Evolutionary conservation across 2,329 filamentous ascomycete genomes (phyloP), one percentile per base, ranked within the genome.

Genomic region (Fusarium sp.): DNA sequence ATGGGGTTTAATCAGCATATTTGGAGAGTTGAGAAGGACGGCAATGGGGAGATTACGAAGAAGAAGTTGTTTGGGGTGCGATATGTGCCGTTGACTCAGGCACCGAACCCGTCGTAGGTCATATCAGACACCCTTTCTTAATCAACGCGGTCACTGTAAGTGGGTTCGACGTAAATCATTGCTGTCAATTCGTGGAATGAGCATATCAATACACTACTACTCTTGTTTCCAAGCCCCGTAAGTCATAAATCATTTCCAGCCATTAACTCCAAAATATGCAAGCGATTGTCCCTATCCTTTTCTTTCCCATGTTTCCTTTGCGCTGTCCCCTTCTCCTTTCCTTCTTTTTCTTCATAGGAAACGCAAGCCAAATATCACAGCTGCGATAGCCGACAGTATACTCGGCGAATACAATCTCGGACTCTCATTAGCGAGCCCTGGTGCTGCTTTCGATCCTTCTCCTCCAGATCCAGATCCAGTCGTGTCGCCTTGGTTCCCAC

Each of bases 41-140:
- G 80, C 38, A 80, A 90, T 8, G 93, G 93, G 3, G 82, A 81
- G 5, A 82, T 95, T 5, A 85, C 80, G 30, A 89, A 83, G 82
- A 86, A 86, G 81, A 90, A 85, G 80, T 75, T 91, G 69, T 93
- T 91, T 79, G 91, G 90, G 0, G 93, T 95, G 44, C 83, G 89
- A 71, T 95, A 95, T 83, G 93, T 95, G 64, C 92, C 92, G 7
- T 81, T 95, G 81, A 93, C 91, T 7, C 91, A 94, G 82, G 87
- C 91, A 26, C 91, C 91, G 13, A 77, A 42, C 18, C 46, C 53
- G 27, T 48, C n/a, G 23, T 27, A 32, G 40, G 27, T 6, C 20
- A 32, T 55, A n/a, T 17, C 17, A 41, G 30, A 56, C 53, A 56
- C 35, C 48, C 52, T 45, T 33, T 9, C 20, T 58, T 33, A 32